Evolutionary conservation across 129 eudicot genomes (phyloP).

Genomic region (Logfia minima): DNA sequence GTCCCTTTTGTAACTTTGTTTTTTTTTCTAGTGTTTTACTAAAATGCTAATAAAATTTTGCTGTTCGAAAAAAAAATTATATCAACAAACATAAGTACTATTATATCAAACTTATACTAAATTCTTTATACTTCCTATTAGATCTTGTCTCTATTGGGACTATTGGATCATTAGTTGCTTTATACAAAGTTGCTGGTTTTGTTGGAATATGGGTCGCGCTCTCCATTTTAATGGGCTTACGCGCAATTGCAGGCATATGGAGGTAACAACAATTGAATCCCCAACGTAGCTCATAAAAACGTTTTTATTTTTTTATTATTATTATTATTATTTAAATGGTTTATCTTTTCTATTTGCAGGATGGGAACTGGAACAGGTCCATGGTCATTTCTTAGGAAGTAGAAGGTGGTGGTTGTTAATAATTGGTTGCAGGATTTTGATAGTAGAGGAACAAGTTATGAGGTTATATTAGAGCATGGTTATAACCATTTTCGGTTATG

Average conservation of each 20-base stretch:
- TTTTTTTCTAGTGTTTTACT: no score
- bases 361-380: conserved; percentile 91
- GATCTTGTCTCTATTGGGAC: conserved; percentile 48
- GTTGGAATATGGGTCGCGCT: conserved; percentile 77
- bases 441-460: neutral
- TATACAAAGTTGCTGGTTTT: conserved; percentile 50
- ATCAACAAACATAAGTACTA: neutral
- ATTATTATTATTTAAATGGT: no score
- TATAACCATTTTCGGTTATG: no score
- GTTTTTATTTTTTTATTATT: no score
- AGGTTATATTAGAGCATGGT: neutral
- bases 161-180: conserved; percentile 51
- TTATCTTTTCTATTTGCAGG: conserved; percentile 40
- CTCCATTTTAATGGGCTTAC: conserved; percentile 65
- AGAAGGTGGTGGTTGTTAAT: neutral
- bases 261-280: conserved; percentile 42
- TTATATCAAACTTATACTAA: neutral
- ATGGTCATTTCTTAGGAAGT: conserved; percentile 61
- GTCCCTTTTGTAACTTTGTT: no score
- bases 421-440: neutral
- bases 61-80: no score
- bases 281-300: no score
- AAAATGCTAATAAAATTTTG: no score
- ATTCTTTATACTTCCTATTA: neutral
- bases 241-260: conserved; percentile 77